Base-by-base conservation (phyloP, 495 filamentous ascomycete genomes). In the Aspergillus incahuasiensis region DNA sequence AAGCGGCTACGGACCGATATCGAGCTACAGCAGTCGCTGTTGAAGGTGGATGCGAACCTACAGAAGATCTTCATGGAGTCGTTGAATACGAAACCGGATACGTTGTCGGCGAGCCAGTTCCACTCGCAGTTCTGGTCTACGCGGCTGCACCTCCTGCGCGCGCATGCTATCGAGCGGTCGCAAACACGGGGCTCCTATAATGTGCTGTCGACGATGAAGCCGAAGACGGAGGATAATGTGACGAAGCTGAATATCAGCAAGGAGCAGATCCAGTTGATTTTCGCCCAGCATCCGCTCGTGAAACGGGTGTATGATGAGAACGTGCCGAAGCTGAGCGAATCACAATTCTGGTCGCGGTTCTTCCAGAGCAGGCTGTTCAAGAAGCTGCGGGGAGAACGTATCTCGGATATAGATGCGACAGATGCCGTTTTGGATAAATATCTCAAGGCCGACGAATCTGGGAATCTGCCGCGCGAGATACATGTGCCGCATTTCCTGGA, bases 71-170 rank as follows among this genome's bases (percentile, higher is more conserved):
- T 96, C 68, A 82, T 86, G 69, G 89, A 96, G 61, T 84, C 89
- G 0, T 69, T 87, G 25, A 75, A 79, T 28, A 86, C 86, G 5
- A 95, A 92, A 62, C 89, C 91, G 2, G 87, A 91, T 4, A 86
- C 87, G 1, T 82, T 97, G 54, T 82, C 86, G 0, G 82, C 87
- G 16, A 75, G 79, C 0, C 82, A 90, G 57, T 95, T 96, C 65
- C 87, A 89, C 58, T 75, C 84, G 1, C 92, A 95, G 67, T 98
- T 98, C 74, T 98, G 94, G 94, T 87, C 90, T 3, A 86, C 87
- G 5, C 79, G 95, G 18, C 75, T 91, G 32, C 89, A 88, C 69
- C 74, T 96, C 2, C 78, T 98, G 13, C 86, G 95, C 21, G 87
- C 91, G 0, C 89, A 96, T 74, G 92, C 89, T 12, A 91, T 96